phyloP scores from a whole-genome alignment of 495 filamentous ascomycete species.

The Podospora bellae-mahoneyi region DNA sequence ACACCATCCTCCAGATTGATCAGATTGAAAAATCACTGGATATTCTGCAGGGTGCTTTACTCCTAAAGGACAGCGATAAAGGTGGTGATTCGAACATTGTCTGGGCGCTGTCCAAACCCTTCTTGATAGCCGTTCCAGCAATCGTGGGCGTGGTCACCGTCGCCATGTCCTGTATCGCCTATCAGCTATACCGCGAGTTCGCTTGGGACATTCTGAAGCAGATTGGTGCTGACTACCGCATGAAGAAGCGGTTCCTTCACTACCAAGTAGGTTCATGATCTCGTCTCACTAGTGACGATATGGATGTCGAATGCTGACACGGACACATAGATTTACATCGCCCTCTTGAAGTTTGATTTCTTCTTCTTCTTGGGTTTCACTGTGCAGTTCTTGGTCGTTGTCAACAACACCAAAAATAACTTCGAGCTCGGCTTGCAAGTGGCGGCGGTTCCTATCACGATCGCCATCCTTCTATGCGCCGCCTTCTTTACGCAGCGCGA shows the following conservation, averaged over 20 bases:
- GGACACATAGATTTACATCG: slow-evolving; percentile 79
- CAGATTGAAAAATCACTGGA: slow-evolving; percentile 73
- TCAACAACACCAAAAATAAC: slow-evolving; percentile 57
- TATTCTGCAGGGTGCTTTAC: slow-evolving; percentile 37
- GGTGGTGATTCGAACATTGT: slow-evolving; percentile 38
- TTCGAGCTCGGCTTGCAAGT: slow-evolving; percentile 82
- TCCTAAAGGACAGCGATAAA: slow-evolving; percentile 35
- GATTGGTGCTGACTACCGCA: slow-evolving; percentile 92
- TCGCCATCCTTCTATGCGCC: slow-evolving; percentile 77
- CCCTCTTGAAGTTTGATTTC: slow-evolving; percentile 97
- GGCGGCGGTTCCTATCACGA: slow-evolving; percentile 85
- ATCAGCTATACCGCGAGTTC: slow-evolving; percentile 97
- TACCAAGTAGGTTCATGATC: slow-evolving; percentile 69
- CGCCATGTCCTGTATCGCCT: slow-evolving; percentile 70
- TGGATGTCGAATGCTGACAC: slow-evolving; percentile 32
- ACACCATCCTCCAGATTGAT: slow-evolving; percentile 85
- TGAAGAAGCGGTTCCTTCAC: slow-evolving; percentile 93
- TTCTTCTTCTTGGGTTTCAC: slow-evolving; percentile 99
- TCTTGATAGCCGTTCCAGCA: slow-evolving; percentile 78
- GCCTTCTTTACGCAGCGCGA: slow-evolving; percentile 83
- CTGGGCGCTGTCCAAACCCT: slow-evolving; percentile 67
- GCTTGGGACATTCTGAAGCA: slow-evolving; percentile 99
- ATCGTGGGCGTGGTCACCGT: slow-evolving; percentile 75
- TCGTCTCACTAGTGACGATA: background rate
- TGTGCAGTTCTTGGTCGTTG: slow-evolving; percentile 93